phyloP scores from a whole-genome alignment of 176 grass and related monocot genomes.

The Bolboschoenus planiculmis region DNA sequence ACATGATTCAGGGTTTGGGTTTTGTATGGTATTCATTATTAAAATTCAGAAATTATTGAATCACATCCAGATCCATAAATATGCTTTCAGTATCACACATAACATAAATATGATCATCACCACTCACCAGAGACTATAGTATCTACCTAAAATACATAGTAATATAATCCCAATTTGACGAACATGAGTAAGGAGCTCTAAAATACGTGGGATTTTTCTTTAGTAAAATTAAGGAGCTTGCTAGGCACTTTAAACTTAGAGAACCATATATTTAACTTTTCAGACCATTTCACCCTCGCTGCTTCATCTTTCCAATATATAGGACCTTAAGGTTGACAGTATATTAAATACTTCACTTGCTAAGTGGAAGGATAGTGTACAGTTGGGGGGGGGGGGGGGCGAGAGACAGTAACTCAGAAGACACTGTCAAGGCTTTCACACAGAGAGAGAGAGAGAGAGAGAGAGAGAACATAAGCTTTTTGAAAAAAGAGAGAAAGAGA shows the following conservation, averaged over 20 bases:
- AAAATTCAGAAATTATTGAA: neutral
- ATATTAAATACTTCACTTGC: neutral
- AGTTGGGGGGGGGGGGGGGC: no score
- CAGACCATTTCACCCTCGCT: neutral
- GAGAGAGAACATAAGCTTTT: no score
- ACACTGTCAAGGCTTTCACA: neutral
- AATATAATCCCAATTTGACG: no score
- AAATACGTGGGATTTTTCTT: no score
- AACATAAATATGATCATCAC: neutral
- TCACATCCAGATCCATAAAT: no score
- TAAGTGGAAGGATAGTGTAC: neutral
- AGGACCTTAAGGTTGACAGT: neutral
- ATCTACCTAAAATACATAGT: neutral
- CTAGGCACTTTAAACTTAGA: no score
- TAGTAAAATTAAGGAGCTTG: no score
- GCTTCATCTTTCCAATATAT: neutral
- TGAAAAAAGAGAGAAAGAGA: neutral
- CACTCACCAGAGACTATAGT: neutral
- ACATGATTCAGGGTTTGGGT: no score
- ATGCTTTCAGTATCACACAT: neutral
- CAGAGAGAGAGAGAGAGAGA: neutral
- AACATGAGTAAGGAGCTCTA: no score
- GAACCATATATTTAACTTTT: no score
- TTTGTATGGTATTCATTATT: no score
- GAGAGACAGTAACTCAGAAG: no score